Conservation (phyloP, 345 rosid genomes). For the Cardamine chenopodiifolia region DNA sequence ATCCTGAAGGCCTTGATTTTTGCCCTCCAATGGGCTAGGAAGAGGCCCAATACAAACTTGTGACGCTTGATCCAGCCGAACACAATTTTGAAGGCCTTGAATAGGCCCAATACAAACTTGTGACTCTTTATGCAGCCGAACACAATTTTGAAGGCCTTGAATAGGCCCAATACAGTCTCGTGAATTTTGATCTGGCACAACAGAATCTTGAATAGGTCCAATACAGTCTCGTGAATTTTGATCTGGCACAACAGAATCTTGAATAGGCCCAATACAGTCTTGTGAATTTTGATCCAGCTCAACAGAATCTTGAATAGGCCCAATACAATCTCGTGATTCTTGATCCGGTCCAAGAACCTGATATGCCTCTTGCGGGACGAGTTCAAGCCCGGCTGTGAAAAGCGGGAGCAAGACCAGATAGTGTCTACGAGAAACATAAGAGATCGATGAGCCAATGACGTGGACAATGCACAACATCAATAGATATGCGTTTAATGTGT, state of each 20-base stretch:
- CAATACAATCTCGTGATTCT: background rate
- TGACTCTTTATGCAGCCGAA: background rate
- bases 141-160: background rate
- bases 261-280: background rate
- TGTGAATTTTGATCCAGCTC: background rate
- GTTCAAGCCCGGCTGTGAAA: slow-evolving; percentile 35
- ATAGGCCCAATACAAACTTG: background rate
- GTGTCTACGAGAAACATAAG: slow-evolving; percentile 20
- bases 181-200: background rate
- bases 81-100: background rate
- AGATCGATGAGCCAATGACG: slow-evolving; percentile 15
- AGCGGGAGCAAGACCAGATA: slow-evolving; percentile 37
- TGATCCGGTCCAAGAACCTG: slow-evolving; percentile 8
- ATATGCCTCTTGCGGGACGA: slow-evolving; percentile 36
- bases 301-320: background rate
- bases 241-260: background rate
- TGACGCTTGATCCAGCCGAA: background rate
- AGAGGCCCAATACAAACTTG: too few relatives aligned
- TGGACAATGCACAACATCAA: slow-evolving; percentile 24
- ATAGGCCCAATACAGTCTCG: background rate
- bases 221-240: background rate
- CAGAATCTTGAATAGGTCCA: background rate
- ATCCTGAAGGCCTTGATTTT: background rate
- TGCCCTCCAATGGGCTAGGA: background rate
- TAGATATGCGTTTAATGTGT: slow-evolving; percentile 26